Evolutionary conservation across 257 asterid species (phyloP).

Genomic region (Solanum pennellii): DNA sequence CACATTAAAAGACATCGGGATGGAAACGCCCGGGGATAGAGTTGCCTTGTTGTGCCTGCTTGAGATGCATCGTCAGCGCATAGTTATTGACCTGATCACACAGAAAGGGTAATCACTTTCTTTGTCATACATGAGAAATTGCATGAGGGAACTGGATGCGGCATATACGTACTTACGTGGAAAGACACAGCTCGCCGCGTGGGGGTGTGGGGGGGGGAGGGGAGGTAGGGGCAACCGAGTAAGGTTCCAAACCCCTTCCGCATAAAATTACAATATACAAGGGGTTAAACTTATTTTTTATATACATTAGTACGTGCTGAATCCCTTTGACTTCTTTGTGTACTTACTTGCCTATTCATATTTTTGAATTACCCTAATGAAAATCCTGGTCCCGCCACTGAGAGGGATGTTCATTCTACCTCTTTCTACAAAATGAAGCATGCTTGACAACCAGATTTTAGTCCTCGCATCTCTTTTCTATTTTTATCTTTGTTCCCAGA

Average conservation of each 20-base stretch:
- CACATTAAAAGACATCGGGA: slow-evolving; percentile 67
- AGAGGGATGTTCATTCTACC: neutral
- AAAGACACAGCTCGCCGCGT: too few relatives aligned
- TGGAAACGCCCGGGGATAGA: slow-evolving; percentile 68
- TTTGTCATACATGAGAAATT: neutral
- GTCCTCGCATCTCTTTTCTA: neutral
- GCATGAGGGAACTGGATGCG: neutral
- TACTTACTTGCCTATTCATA: neutral
- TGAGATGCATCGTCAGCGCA: slow-evolving; percentile 80
- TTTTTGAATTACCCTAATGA: neutral
- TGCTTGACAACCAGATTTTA: neutral
- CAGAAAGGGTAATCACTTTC: neutral
- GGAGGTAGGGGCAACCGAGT: neutral
- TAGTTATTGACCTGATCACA: slow-evolving; percentile 49
- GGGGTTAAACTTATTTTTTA: neutral
- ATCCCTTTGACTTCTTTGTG: neutral
- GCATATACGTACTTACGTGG: too few relatives aligned
- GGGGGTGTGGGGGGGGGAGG: neutral
- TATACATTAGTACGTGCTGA: neutral
- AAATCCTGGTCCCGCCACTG: neutral
- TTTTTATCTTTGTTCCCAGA: neutral
- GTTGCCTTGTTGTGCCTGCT: slow-evolving; percentile 74
- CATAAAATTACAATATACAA: neutral
- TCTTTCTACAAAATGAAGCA: neutral
- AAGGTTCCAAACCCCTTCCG: neutral